Evolutionary conservation across 495 filamentous ascomycete species (phyloP), one percentile per base, ranked within the genome.

Genomic region (Immersiella caudata): DNA sequence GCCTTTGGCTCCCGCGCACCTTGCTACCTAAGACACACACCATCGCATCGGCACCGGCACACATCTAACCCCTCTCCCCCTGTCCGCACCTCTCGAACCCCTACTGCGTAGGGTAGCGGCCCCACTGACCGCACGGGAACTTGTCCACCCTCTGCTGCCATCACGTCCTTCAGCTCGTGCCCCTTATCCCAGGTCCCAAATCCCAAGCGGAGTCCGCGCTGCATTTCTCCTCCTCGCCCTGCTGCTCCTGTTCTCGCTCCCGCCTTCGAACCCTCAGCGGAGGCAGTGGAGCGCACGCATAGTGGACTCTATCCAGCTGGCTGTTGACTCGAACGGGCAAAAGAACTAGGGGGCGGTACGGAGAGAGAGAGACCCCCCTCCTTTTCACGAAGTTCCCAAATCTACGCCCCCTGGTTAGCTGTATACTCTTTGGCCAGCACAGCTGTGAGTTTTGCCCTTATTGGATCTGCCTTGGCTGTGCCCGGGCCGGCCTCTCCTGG

Each of bases 241-340:
- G 12, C 25, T 46, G 46, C 24, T 20, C 40, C 40, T 46, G 40
- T 18, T 46, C 40, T 46, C 16, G 40, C 40, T 6, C 16, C 11
- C 21, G 51, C 35, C 16, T 25, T 22, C 24, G 18, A 26, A 51
- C 29, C 64, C 36, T 35, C 27, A 36, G 54, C 25, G 55, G 33
- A 66, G 26, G 20, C 21, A 25, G 55, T 56, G 55, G 56, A 66
- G 55, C 64, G 16, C 40, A 27, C 36, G 35, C 25, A 16, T 40
- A 55, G 65, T 62, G 65, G 65, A 67, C 58, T 56, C 49, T 64
- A 21, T 24, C 35, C 21, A 11, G 55, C 35, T 67, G 62, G 72
- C 61, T 67, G 60, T 67, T 63, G 66, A 61, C 70, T 68, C 66
- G 57, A 73, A 70, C 70, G 63, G 70, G 66, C 62, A 68, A 68